phyloP scores from a whole-genome alignment of 164 flowering plant genomes.

The Liriodendron chinense region DNA sequence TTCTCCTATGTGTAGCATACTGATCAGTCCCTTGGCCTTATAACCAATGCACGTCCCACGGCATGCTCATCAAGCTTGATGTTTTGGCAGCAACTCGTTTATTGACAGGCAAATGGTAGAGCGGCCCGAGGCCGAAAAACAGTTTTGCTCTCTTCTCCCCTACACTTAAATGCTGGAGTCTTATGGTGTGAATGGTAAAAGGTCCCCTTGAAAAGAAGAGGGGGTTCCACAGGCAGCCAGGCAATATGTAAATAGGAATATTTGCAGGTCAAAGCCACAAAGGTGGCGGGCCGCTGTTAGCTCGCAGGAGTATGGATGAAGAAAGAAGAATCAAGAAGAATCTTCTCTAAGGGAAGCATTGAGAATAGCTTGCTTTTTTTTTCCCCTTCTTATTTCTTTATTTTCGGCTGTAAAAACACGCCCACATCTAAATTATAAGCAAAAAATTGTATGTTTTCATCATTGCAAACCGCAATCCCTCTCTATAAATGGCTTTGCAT shows the following conservation, averaged over 20 bases:
- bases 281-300: constrained; percentile 46
- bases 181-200: constrained; percentile 13
- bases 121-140: constrained; percentile 10
- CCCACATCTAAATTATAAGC: not conserved
- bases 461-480: too few species aligned
- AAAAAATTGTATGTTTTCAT: not conserved
- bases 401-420: constrained; percentile 12
- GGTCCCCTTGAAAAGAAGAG: constrained; percentile 6
- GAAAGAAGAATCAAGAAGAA: not conserved
- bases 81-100: constrained; percentile 11
- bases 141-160: constrained; percentile 18
- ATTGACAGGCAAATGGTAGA: not conserved
- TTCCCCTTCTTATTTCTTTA: not conserved
- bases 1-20: constrained; percentile 21
- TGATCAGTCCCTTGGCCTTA: not conserved
- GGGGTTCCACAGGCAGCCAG: constrained; percentile 15
- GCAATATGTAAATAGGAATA: constrained; percentile 23
- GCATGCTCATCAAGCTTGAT: constrained; percentile 1
- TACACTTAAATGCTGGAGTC: constrained; percentile 7
- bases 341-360: constrained; percentile 7
- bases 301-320: not conserved
- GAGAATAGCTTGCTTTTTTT: not conserved
- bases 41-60: not conserved
- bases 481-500: too few species aligned
- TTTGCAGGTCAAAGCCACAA: constrained; percentile 52